Evolutionary conservation across 495 filamentous ascomycete genomes (phyloP), one percentile per base, ranked within the genome.

Genomic region (Tuber magnatum): DNA sequence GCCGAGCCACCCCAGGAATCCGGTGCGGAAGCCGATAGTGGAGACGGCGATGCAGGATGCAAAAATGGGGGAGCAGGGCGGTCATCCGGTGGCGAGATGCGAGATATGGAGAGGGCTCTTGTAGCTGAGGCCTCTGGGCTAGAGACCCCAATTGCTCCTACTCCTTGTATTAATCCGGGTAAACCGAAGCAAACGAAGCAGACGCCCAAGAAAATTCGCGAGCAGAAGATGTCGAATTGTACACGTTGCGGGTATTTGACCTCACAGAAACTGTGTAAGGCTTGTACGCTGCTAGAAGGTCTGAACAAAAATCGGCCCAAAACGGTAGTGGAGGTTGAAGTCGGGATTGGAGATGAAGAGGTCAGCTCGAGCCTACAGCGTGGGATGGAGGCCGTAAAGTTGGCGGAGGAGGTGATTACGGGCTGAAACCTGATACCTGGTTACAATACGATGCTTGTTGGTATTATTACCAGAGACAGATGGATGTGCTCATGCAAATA

Each of bases 261-360:
- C 0, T 97, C 93, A 81, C 95, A 98, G 83, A 87, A 88, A n/a
- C 88, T 97, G 65, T 99, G 95, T 84, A 96, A 99, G 84, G 95
- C 95, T 1, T 99, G 95, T 84, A 90, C 88, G 74, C 86, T 99
- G 28, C 88, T 99, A 20, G 94, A 98, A 77, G 92, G 92, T 0
- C 83, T 99, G 75, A 98, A 97, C 81, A 96, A 94, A 85, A 97
- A 92, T 80, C 85, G 94, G 46, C 91, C 95, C 35, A 91, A 91
- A 85, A 92, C 90, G 74, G 86, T 89, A 74, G 91, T 96, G 72
- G 87, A 88, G 77, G 83, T 91, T 68, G 86, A 86, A 43, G 80
- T 85, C 39, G 84, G 82, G 6, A 65, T 65, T 6, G 56, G 18
- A 35, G 56, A 35, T 8, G 56, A 65, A 65, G 56, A 65, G 28